Evolutionary conservation across 1,284 basidiomycete species (phyloP).

Genomic region (Xerocomus tenax): DNA sequence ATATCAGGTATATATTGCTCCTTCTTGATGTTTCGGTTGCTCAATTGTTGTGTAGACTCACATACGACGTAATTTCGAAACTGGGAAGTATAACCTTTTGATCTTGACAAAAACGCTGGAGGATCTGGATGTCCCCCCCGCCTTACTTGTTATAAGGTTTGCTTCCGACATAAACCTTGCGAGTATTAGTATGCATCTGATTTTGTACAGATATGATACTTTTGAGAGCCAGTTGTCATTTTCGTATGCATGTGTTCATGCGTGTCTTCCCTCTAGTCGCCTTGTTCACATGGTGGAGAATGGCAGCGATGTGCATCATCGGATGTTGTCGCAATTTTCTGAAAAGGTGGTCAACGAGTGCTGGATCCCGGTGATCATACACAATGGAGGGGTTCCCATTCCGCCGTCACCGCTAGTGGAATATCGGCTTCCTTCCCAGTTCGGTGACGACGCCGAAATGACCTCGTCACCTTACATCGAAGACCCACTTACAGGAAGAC

Average conservation of each 20-base stretch:
- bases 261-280: slow-evolving; percentile 41
- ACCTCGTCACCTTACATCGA: slow-evolving; percentile 21
- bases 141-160: slow-evolving; percentile 52
- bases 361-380: slow-evolving; percentile 43
- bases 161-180: slow-evolving; percentile 14
- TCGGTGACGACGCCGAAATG: slow-evolving; percentile 42
- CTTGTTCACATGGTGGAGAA: slow-evolving; percentile 58
- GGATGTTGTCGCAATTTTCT: slow-evolving; percentile 36
- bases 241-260: slow-evolving; percentile 42
- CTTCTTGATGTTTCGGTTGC: neutral
- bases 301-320: slow-evolving; percentile 47
- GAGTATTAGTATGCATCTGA: slow-evolving; percentile 9
- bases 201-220: slow-evolving; percentile 45
- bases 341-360: slow-evolving; percentile 20
- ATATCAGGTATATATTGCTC: slow-evolving; percentile 24
- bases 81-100: slow-evolving; percentile 53
- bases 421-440: slow-evolving; percentile 36
- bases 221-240: slow-evolving; percentile 55
- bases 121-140: slow-evolving; percentile 50
- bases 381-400: slow-evolving; percentile 34
- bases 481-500: slow-evolving; percentile 52
- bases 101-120: slow-evolving; percentile 50
- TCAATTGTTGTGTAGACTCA: slow-evolving; percentile 17
- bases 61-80: slow-evolving; percentile 40
- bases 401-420: slow-evolving; percentile 41